A percentile compares a stretch with the other conserved stretches of the same genome.
Conservation (phyloP, 805 yeast species). For the Teunomyces panamensis region DNA sequence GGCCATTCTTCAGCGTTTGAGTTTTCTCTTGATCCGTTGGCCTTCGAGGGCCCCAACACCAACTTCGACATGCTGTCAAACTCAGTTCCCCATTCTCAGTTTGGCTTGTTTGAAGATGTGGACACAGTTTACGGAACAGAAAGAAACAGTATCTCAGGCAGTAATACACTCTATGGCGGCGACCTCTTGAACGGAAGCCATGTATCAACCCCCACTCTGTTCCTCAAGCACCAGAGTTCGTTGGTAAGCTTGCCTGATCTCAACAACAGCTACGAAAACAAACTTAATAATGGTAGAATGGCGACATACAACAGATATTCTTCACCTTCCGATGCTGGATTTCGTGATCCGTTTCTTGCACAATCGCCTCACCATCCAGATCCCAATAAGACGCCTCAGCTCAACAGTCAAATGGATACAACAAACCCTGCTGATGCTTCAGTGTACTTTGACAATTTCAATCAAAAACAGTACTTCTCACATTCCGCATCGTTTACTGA, state of each 20-base stretch:
- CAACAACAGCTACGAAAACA: background rate
- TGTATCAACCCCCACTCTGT: conserved; percentile 18
- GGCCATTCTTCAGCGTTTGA: conserved; percentile 12
- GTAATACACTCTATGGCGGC: background rate
- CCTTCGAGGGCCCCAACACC: conserved; percentile 44
- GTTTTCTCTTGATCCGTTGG: conserved; percentile 47
- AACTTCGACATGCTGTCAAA: conserved; percentile 7
- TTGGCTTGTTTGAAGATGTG: background rate
- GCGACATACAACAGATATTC: background rate
- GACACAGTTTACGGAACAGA: background rate
- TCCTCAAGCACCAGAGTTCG: conserved; percentile 26
- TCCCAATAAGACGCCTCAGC: background rate
- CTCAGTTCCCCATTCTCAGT: background rate
- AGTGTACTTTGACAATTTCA: conserved; percentile 1
- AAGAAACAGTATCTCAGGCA: background rate
- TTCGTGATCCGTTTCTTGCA: background rate
- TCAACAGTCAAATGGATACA: background rate
- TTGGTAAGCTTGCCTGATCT: conserved; percentile 29
- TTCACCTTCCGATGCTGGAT: background rate
- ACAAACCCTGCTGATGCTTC: background rate
- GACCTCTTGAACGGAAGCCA: conserved; percentile 6
- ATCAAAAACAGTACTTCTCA: background rate
- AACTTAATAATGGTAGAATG: background rate
- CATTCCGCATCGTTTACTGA: background rate
- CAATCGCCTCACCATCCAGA: background rate